Evolutionary conservation across 306 rosid genomes (phyloP).

Genomic region (Delonix regia): DNA sequence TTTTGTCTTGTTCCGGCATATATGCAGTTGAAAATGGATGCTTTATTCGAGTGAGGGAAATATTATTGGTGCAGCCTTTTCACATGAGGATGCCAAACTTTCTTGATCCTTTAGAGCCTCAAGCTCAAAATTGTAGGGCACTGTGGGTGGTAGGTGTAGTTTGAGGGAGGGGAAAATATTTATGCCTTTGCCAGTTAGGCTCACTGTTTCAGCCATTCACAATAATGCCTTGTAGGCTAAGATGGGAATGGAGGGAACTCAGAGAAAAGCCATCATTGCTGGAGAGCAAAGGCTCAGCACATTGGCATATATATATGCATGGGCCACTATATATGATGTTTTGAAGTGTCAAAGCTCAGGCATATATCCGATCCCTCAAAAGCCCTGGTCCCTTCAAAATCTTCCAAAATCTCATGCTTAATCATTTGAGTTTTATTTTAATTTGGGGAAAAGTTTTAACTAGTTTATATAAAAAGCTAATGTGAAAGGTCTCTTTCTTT

Average conservation of each 20-base stretch:
- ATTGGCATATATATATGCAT: no score
- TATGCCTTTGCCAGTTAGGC: conserved; percentile 32
- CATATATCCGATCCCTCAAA: conserved; percentile 31
- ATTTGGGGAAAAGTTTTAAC: conserved; percentile 21
- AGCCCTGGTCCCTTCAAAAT: conserved; percentile 50
- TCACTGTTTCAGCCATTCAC: conserved; percentile 47
- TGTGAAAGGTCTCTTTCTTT: conserved; percentile 34
- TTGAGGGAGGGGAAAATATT: neutral
- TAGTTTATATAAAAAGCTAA: conserved; percentile 27
- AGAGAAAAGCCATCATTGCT: conserved; percentile 61
- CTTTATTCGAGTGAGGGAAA: conserved; percentile 40
- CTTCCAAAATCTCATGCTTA: conserved; percentile 68
- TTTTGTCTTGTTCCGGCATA: conserved; percentile 41
- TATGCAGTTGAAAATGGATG: conserved; percentile 40
- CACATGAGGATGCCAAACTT: conserved; percentile 54
- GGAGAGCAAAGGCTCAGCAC: conserved; percentile 54
- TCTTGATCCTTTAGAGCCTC: conserved; percentile 47
- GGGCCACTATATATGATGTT: conserved; percentile 58
- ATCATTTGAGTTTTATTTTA: conserved; percentile 54
- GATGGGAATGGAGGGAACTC: neutral
- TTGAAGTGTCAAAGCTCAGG: conserved; percentile 51
- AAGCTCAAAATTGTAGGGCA: conserved; percentile 61
- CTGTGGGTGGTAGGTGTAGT: neutral
- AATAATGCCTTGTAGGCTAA: conserved; percentile 28
- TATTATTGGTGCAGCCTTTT: conserved; percentile 47